Conservation (phyloP, 2,329 filamentous ascomycete genomes). For the Clonostachys sp. region DNA sequence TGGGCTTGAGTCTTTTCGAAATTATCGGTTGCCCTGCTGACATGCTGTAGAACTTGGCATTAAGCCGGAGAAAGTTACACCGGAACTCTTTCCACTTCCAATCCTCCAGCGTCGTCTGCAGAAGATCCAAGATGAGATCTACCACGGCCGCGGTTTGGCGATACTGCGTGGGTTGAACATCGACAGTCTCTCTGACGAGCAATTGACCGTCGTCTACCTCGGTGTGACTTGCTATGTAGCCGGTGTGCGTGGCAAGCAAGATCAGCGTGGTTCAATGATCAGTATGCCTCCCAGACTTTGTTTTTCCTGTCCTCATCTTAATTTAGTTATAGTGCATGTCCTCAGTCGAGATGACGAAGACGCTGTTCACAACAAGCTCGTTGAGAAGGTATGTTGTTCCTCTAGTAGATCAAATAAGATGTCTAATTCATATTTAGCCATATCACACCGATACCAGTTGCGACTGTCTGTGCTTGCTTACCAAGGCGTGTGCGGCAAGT, state of each 20-base stretch:
- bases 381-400: background rate
- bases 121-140: background rate
- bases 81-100: background rate
- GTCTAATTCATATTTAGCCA: background rate
- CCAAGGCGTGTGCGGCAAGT: background rate
- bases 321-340: background rate
- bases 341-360: background rate
- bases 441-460: background rate
- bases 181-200: background rate
- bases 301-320: background rate
- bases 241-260: conserved; percentile 1
- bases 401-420: background rate
- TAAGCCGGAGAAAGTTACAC: background rate
- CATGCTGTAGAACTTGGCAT: background rate
- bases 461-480: background rate
- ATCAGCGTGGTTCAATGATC: background rate
- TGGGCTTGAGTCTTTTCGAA: background rate
- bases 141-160: conserved; percentile 1
- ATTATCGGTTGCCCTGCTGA: background rate
- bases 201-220: background rate
- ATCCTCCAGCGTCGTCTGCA: background rate
- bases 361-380: background rate
- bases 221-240: conserved; percentile 1
- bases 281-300: background rate
- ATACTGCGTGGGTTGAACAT: conserved; percentile 2